Percentiles rank a stretch among this genome's conserved stretches.
Conservation (phyloP, 352 stramenopile genomes). For the Phytophthora pseudosyringae region DNA sequence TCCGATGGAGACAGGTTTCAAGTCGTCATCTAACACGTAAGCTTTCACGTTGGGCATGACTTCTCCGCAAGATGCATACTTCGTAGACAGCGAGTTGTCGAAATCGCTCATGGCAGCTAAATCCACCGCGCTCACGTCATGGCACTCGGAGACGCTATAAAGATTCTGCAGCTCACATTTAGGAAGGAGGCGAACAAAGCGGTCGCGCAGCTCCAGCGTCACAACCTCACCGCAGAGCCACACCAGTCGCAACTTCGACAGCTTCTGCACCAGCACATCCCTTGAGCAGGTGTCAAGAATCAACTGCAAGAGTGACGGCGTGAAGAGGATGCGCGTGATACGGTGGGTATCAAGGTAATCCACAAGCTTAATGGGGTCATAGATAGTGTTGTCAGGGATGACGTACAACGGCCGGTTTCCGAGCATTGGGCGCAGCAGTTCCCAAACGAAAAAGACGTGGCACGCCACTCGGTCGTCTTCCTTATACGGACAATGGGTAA, state of each 20-base stretch:
- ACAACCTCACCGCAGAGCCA: slow-evolving; percentile 95
- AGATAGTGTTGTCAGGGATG: slow-evolving; percentile 93
- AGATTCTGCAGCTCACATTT: slow-evolving; percentile 91
- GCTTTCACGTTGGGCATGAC: slow-evolving; percentile 87
- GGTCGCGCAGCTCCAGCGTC: slow-evolving; percentile 88
- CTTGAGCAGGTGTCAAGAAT: slow-evolving; percentile 75
- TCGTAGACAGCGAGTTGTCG: slow-evolving; percentile 76
- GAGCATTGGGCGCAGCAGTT: slow-evolving; percentile 91
- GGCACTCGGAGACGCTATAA: slow-evolving; percentile 95
- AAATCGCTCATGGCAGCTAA: slow-evolving; percentile 76
- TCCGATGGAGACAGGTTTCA: slow-evolving; percentile 65
- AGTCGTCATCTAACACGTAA: slow-evolving; percentile 80
- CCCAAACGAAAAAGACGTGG: slow-evolving; percentile 97
- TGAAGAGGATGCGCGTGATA: slow-evolving; percentile 95
- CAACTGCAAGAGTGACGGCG: slow-evolving; percentile 91
- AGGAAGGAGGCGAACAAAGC: slow-evolving; percentile 85
- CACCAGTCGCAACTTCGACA: slow-evolving; percentile 85
- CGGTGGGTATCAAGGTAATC: slow-evolving; percentile 71
- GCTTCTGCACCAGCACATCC: slow-evolving; percentile 58
- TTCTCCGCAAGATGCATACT: slow-evolving; percentile 89
- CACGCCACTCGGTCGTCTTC: slow-evolving; percentile 87
- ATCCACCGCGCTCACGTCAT: slow-evolving; percentile 90
- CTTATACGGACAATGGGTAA: slow-evolving; percentile 74
- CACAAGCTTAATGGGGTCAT: slow-evolving; percentile 87
- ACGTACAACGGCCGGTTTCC: slow-evolving; percentile 90